Percentiles rank a stretch among this genome's conserved stretches.
These are phyloP conservation scores for Vicia villosa DNA, from an alignment of 306 rosid genomes.

Conservation along the genomic window DNA sequence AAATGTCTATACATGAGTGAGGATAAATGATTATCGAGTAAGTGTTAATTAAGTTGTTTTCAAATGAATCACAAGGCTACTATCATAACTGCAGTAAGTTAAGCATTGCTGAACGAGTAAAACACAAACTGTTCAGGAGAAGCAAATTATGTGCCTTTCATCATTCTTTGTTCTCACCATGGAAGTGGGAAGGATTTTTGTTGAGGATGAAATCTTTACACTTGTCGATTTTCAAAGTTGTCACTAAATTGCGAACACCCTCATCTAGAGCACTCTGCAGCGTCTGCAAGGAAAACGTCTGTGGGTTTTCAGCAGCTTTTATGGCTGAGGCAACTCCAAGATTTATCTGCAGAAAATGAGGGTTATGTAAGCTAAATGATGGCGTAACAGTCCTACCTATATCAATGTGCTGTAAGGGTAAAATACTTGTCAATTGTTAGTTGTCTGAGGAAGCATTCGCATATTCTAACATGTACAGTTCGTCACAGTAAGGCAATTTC, in stretches of 20 bases:
- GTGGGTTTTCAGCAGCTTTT: constrained; percentile 44
- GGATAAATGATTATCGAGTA: neutral
- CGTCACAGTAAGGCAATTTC: neutral
- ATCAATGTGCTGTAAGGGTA: neutral
- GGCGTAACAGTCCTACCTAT: neutral
- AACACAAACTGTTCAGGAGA: neutral
- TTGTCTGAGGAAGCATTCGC: neutral
- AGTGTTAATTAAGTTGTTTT: neutral
- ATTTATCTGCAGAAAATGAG: constrained; percentile 40
- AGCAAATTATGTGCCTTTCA: constrained; percentile 3
- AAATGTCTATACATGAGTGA: neutral
- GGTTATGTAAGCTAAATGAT: constrained; percentile 16
- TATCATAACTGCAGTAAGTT: constrained; percentile 4
- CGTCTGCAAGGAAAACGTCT: constrained; percentile 38
- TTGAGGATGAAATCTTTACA: constrained; percentile 29
- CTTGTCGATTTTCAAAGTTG: constrained; percentile 30
- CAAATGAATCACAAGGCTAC: neutral
- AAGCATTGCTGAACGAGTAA: neutral
- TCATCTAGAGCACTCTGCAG: constrained; percentile 38
- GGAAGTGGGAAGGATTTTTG: constrained; percentile 27
- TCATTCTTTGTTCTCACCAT: constrained; percentile 31
- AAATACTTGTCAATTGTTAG: constrained; percentile 8
- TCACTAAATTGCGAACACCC: constrained; percentile 4
- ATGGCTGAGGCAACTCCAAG: constrained; percentile 23
- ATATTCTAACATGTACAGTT: neutral